Evolutionary conservation across 2,329 filamentous ascomycete species (phyloP), one percentile per base, ranked within the genome.

Genomic region (Celoporthe dispersa): DNA sequence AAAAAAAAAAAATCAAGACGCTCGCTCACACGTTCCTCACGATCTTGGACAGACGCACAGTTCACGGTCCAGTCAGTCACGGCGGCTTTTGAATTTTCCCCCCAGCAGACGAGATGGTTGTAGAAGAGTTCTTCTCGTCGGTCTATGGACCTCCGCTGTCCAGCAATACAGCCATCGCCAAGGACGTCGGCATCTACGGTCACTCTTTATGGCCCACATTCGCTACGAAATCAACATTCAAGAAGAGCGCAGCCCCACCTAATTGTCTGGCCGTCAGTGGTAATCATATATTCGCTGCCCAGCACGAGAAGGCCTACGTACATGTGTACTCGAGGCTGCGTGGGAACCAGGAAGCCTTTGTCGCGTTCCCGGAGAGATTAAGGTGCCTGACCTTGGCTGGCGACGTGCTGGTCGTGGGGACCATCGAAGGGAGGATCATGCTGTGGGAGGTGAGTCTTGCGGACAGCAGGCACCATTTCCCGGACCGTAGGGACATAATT

Each of bases 311-410:
- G 80, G 93, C 94, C 0, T 92, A 97, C 57, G 87, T 99, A 1
- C 93, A 98, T 81, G 94, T 99, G 68, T 99, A 98, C 81, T 94
- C 88, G 70, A 88, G 94, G 68, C 86, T 90, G 70, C 92, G 92
- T 73, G 92, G 92, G 37, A 96, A 92, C 75, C 94, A 98, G 78
- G 95, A 98, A 81, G 92, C 93, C 8, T 87, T 93, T 25, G 89
- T 98, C 28, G 92, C 94, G 0, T 97, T 99, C 76, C 90, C 92
- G 0, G 95, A 98, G 80, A 88, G 90, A 75, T 93, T 99, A 76
- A 90, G 90, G 73, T 94, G 92, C 80, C 82, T 97, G 76, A 87
- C 90, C 31, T 84, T 97, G 68, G 89, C 90, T 33, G 90, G 88
- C 63, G 87, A 93, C 73, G 87, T 97, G 64, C 84, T 97, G 73